Evolutionary conservation across 305 asterid species (phyloP), one percentile per base, ranked within the genome.

Genomic region (Petunia hybrid): DNA sequence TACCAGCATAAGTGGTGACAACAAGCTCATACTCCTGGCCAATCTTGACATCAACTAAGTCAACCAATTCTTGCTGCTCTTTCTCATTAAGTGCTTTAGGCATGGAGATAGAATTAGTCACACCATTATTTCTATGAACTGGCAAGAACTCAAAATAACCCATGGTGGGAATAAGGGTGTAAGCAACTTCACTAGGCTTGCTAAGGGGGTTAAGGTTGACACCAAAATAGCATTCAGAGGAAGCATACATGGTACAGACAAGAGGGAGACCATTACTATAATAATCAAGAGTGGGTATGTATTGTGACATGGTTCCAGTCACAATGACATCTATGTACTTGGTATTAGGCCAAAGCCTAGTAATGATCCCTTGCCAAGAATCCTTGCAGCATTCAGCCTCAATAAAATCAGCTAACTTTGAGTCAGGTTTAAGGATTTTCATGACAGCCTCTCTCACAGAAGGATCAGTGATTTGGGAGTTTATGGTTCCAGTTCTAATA

Each of bases 1-100:
- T 86, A 93, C 98, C 99, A 0, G 99, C 93, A 71, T 95, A 95
- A 16, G 99, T 95, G 31, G 99, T 95, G 87, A 95, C 94, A 7
- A 95, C 96, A 13, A 95, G 95, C 84, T 95, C 99, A 56, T 95
- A 95, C 22, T 95, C 99, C 6, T 87, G 90, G 0, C 99, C 99
- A 12, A 90, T 86, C 80, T 93, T 84, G 46, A 95, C 98, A 68
- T 95, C 94, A 8, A 83, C 98, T 1, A 95, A 82, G 67, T 93
- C 97, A 38, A 95, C 92, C 82, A 95, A 63, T 40, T 93, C 91
- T 46, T 88, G 89, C 42, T 92, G 91, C 40, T 94, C 96, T 63
- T 89, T 91, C 74, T 89, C 97, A 81, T 85, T 86, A 45, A 88
- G 87, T 39, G 93, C 87, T 77, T 87, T 83, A 40, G 91, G 91